These are phyloP conservation scores for Haematococcus sp. DNA, from an alignment of 139 green algal species.

Conservation along the genomic window DNA sequence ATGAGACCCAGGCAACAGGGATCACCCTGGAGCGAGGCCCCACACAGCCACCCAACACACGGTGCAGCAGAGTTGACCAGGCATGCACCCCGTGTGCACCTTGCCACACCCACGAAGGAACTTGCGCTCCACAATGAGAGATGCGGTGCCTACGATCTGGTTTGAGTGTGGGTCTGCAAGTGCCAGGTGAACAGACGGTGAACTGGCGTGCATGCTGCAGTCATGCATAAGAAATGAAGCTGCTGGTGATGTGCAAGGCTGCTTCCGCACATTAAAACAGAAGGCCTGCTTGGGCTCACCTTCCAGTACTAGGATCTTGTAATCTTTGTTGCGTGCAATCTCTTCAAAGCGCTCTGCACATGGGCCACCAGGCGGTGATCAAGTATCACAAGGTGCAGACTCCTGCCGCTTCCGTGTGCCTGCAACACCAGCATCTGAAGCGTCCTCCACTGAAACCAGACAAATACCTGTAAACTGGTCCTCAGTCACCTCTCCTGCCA, in stretches of 20 bases:
- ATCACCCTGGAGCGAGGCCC: no score
- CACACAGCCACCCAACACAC: no score
- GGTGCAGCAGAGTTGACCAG: no score
- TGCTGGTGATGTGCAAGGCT: no score
- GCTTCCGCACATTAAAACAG: no score
- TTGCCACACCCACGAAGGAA: slow-evolving; percentile 83
- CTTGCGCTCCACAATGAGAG: slow-evolving; percentile 85
- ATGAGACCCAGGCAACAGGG: no score
- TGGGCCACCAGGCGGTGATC: background rate
- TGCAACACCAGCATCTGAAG: background rate
- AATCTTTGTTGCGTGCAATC: slow-evolving; percentile 29
- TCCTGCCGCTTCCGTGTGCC: background rate
- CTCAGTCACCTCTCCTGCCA: slow-evolving; percentile 64
- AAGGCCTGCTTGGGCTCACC: no score
- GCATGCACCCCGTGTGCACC: slow-evolving; percentile 36
- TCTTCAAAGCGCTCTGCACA: slow-evolving; percentile 21
- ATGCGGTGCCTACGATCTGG: slow-evolving; percentile 70
- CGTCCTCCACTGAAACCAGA: background rate
- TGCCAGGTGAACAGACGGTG: background rate
- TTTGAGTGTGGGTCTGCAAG: slow-evolving; percentile 31
- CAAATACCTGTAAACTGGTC: slow-evolving; percentile 50
- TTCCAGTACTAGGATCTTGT: slow-evolving; percentile 62
- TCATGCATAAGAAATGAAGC: no score
- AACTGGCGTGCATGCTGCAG: no score
- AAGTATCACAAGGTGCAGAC: background rate